A percentile compares a stretch with the other conserved stretches of the same genome.
These are phyloP conservation scores for Hanseniaspora vineae DNA, from an alignment of 805 yeast genomes.

Conservation along the genomic window DNA sequence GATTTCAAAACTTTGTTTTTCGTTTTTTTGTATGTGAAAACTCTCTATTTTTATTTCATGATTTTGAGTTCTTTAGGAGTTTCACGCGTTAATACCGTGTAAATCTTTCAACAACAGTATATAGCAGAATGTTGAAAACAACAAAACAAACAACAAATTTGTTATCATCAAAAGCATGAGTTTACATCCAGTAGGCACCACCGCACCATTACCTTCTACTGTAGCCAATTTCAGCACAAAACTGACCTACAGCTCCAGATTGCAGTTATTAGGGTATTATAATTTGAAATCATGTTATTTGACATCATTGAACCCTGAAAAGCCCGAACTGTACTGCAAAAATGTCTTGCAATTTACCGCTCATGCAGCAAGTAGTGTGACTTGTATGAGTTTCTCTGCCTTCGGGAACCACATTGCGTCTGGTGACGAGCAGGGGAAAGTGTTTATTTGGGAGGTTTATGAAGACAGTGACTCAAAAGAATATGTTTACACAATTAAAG, in stretches of 20 bases:
- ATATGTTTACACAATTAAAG: conserved; percentile 48
- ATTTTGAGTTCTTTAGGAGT: too few relatives aligned
- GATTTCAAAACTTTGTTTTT: too few relatives aligned
- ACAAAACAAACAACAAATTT: too few relatives aligned
- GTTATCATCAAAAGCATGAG: too few relatives aligned
- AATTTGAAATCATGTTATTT: conserved; percentile 69
- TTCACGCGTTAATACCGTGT: too few relatives aligned
- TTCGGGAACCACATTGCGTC: conserved; percentile 76
- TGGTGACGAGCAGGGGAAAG: conserved; percentile 84
- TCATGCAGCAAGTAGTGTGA: conserved; percentile 52
- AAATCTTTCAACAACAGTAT: too few relatives aligned
- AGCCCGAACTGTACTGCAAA: conserved; percentile 27
- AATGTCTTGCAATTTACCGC: conserved; percentile 48
- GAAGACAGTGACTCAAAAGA: conserved; percentile 24
- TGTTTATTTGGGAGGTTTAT: conserved; percentile 69
- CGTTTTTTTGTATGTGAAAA: too few relatives aligned
- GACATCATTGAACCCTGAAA: conserved; percentile 39
- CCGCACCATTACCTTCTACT: conserved; percentile 75
- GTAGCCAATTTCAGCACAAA: conserved; percentile 54
- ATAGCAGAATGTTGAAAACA: too few relatives aligned
- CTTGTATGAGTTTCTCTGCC: conserved; percentile 80
- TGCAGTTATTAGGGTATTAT: conserved; percentile 68
- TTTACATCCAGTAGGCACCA: conserved; percentile 15
- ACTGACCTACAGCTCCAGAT: conserved; percentile 57
- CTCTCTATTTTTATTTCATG: too few relatives aligned